A percentile compares a stretch with the other conserved stretches of the same genome.
Evolutionary conservation across 331 rosid genomes (phyloP).

Genomic region (Arachis monticola): DNA sequence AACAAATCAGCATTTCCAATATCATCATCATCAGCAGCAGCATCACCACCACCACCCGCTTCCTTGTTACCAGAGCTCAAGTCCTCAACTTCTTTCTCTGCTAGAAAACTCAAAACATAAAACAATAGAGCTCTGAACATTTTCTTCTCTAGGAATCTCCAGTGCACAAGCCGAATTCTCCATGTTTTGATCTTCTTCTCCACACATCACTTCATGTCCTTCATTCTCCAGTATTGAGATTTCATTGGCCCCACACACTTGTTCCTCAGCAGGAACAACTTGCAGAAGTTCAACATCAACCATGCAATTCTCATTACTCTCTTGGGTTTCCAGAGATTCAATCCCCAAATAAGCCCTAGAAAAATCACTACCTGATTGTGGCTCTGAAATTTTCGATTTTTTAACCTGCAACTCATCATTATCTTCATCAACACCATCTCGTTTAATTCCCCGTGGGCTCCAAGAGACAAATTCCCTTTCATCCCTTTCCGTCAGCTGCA

Average conservation of each 20-base stretch:
- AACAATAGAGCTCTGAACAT: background rate
- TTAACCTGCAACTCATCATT: conserved; percentile 36
- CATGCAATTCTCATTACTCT: background rate
- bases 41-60: background rate
- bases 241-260: background rate
- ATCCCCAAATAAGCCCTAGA: background rate
- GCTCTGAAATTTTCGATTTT: conserved; percentile 39
- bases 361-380: background rate
- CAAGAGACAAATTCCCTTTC: conserved; percentile 5
- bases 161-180: background rate
- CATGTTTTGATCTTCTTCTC: background rate
- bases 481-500: background rate
- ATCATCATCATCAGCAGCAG: background rate
- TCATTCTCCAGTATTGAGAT: background rate
- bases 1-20: background rate
- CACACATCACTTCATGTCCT: background rate
- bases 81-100: background rate
- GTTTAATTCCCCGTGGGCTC: background rate
- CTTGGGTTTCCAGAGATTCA: conserved; percentile 7
- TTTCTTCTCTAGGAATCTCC: background rate
- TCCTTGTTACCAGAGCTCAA: background rate
- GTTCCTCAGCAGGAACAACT: background rate
- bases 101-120: conserved; percentile 35
- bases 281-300: conserved; percentile 1
- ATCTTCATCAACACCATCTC: background rate